These are phyloP conservation scores for Linnemannia elongata DNA, from an alignment of 192 early-diverging fungal species.

Conservation along the genomic window DNA sequence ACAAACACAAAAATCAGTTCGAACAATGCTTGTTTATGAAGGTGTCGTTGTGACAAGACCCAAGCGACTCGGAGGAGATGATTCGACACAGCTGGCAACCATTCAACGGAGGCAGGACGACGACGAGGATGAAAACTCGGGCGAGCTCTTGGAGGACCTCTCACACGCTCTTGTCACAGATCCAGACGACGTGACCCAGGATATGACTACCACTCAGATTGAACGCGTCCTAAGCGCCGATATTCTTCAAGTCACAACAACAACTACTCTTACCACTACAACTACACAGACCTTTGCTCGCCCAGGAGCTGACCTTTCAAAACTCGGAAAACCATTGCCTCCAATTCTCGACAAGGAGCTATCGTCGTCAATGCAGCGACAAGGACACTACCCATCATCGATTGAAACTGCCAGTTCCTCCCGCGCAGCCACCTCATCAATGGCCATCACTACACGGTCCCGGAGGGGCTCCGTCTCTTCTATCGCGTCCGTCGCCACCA, in stretches of 20 bases:
- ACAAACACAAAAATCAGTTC: constrained; percentile 60
- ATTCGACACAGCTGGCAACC: constrained; percentile 29
- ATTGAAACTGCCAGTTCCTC: constrained; percentile 35
- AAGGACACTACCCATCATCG: constrained; percentile 20
- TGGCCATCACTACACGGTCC: constrained; percentile 44
- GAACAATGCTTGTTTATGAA: constrained; percentile 69
- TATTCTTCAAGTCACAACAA: constrained; percentile 53
- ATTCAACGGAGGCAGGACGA: constrained; percentile 26
- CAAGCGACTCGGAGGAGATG: constrained; percentile 49
- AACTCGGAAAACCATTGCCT: constrained; percentile 47
- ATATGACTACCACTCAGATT: constrained; percentile 53
- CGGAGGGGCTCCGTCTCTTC: constrained; percentile 52
- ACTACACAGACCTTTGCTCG: constrained; percentile 49
- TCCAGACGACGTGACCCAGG: constrained; percentile 51
- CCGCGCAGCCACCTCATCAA: constrained; percentile 27
- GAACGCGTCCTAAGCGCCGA: constrained; percentile 48
- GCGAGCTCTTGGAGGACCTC: constrained; percentile 45
- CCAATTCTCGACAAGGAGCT: constrained; percentile 25
- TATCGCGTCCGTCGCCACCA: constrained; percentile 48
- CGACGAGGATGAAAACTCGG: constrained; percentile 55
- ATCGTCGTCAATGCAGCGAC: constrained; percentile 16
- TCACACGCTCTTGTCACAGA: constrained; percentile 47
- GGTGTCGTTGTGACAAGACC: constrained; percentile 67
- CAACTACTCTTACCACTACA: constrained; percentile 45
- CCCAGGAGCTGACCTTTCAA: constrained; percentile 47